Conservation (phyloP, 257 asterid species). For the Datura wrightii region DNA sequence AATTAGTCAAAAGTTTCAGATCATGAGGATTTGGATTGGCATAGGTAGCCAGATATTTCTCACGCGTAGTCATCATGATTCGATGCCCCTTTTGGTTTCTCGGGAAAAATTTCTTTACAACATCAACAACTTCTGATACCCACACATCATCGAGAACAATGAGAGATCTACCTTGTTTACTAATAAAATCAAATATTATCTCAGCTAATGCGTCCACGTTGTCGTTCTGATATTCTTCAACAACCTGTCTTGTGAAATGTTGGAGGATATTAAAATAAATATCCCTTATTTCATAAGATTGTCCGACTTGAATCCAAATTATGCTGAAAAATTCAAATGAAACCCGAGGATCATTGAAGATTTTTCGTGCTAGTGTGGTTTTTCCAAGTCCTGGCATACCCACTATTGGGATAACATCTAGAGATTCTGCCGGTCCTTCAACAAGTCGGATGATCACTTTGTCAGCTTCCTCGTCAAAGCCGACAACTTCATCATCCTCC, state of each 20-base stretch:
- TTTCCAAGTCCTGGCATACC: slow-evolving; percentile 55
- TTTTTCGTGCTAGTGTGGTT: slow-evolving; percentile 47
- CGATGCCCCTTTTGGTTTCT: slow-evolving; percentile 36
- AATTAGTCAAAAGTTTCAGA: slow-evolving; percentile 38
- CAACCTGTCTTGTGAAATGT: neutral
- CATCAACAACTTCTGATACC: slow-evolving; percentile 38
- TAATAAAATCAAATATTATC: neutral
- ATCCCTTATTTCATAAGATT: slow-evolving; percentile 22
- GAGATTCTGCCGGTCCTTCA: slow-evolving; percentile 8
- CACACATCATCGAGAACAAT: slow-evolving; percentile 49
- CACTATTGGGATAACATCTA: slow-evolving; percentile 42
- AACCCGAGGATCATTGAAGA: slow-evolving; percentile 32
- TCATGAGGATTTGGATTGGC: slow-evolving; percentile 39
- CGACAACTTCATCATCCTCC: neutral
- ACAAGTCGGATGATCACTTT: slow-evolving; percentile 31
- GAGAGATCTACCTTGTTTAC: slow-evolving; percentile 34
- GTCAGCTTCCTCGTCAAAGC: slow-evolving; percentile 34
- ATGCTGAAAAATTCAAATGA: slow-evolving; percentile 40
- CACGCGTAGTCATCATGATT: slow-evolving; percentile 48
- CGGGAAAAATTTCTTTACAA: slow-evolving; percentile 38
- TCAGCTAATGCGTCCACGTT: slow-evolving; percentile 29
- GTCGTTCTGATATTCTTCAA: neutral
- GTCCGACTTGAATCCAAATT: slow-evolving; percentile 43
- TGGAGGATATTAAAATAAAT: slow-evolving; percentile 40
- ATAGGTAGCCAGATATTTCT: slow-evolving; percentile 29